Conservation (phyloP, 2,329 filamentous ascomycete species). For the Colletotrichum plurivorum region DNA sequence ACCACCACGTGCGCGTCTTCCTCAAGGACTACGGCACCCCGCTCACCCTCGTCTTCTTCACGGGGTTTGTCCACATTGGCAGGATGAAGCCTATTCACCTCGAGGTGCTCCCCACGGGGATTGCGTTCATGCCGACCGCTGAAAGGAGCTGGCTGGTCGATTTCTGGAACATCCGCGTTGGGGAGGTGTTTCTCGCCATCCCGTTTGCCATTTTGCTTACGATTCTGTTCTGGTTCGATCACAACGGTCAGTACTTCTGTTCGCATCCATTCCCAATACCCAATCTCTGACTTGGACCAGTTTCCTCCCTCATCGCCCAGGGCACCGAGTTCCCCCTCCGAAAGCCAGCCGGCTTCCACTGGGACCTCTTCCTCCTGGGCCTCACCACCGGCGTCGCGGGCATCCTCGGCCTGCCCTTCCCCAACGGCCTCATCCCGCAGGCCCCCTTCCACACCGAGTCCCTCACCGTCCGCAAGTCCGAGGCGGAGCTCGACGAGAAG, state of each 20-base stretch:
- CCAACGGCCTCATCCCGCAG: conserved; percentile 87
- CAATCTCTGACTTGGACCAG: conserved; percentile 54
- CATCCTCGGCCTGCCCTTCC: conserved; percentile 83
- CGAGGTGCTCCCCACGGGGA: conserved; percentile 80
- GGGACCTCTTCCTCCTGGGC: conserved; percentile 86
- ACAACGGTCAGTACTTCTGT: conserved; percentile 74
- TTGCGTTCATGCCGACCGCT: conserved; percentile 83
- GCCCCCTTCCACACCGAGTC: conserved; percentile 86
- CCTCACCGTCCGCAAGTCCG: conserved; percentile 74
- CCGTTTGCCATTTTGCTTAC: conserved; percentile 89
- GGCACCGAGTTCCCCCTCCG: conserved; percentile 85
- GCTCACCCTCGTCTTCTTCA: conserved; percentile 87
- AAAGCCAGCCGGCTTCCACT: conserved; percentile 88
- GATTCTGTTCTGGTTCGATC: conserved; percentile 90
- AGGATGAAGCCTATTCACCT: conserved; percentile 81
- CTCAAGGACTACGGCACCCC: conserved; percentile 93
- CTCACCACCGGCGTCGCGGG: conserved; percentile 83
- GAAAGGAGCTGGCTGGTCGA: conserved; percentile 83
- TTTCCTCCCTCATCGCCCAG: conserved; percentile 86
- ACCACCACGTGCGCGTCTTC: conserved; percentile 82
- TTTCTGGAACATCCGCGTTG: conserved; percentile 83
- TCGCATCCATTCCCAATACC: too few relatives aligned
- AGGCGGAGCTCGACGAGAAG: conserved; percentile 67
- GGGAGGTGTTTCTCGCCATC: conserved; percentile 86
- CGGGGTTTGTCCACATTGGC: conserved; percentile 88